Evolutionary conservation across 2,329 filamentous ascomycete species (phyloP), one percentile per base, ranked within the genome.

Genomic region (Pseudogymnoascus sp.): DNA sequence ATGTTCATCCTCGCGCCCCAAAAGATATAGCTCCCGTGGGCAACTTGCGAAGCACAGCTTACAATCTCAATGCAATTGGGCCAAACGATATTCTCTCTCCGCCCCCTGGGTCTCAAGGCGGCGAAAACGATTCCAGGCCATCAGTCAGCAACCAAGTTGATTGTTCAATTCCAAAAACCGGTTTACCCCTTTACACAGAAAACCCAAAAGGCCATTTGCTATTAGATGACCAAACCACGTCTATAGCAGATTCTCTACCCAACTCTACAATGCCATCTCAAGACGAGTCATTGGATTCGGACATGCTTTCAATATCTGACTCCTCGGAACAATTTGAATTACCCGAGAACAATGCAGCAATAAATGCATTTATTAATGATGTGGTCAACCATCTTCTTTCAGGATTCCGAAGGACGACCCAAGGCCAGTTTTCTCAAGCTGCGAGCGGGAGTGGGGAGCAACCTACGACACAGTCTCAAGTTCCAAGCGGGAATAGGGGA

Each of bases 281-380:
- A 2, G 42, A 60, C 3, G 50, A 63, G 15, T 64, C 63, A 5
- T 63, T 66, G 23, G 63, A 65, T 17, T 65, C 63, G 6, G 63
- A 63, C 36, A 44, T 63, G 35, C 47, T 65, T 60, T 66, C 65
- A 62, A 62, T 63, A 26, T 65, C 63, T 26, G 65, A 66, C 36
- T 38, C 42, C 38, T 65, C 65, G 21, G 59, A 63, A 31, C n/a
- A 62, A 11, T 26, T 62, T 19, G 47, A 63, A 61, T 15, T 33
- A 7, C 28, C 59, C 6, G 63, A 65, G 21, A 19, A 6, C 11
- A 26, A 60, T 13, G 63, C 47, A 38, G 15, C 31, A 23, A 33
- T 26, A 17, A 3, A 9, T 13, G 4, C 40, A 31, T 28, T 50
- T 50, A 21, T 53, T 2, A 23, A 21, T 19, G 26, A 33, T 10